phyloP scores from a whole-genome alignment of 106 monocot species.

The Allium cepa region DNA sequence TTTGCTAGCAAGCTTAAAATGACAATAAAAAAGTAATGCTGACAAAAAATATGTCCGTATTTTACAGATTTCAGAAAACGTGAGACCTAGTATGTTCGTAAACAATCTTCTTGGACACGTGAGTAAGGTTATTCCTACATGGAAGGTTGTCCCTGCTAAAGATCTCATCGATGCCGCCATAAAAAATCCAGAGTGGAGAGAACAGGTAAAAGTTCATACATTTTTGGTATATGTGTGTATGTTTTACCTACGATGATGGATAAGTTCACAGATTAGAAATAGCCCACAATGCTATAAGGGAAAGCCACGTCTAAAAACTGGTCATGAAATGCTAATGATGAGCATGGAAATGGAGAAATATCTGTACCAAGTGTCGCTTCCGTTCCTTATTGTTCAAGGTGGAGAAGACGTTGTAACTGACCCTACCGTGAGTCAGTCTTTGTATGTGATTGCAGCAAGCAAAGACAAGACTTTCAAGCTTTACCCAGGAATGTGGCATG shows the following conservation, averaged over 20 bases:
- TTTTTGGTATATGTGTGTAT: not conserved
- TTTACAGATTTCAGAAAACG: slow-evolving; percentile 45
- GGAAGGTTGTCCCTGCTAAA: slow-evolving; percentile 42
- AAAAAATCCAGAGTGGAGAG: slow-evolving; percentile 27
- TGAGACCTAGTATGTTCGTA: slow-evolving; percentile 48
- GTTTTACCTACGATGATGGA: not conserved
- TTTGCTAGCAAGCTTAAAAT: too few relatives aligned
- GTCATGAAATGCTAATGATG: slow-evolving; percentile 38
- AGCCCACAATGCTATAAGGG: slow-evolving; percentile 50
- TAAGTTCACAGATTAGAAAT: slow-evolving; percentile 17
- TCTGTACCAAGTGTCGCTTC: slow-evolving; percentile 45
- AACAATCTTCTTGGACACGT: slow-evolving; percentile 23
- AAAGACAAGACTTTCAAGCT: slow-evolving; percentile 60
- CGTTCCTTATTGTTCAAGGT: slow-evolving; percentile 66
- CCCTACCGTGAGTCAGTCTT: slow-evolving; percentile 35
- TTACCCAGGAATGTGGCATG: slow-evolving; percentile 82
- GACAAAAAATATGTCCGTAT: not conserved
- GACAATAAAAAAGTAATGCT: too few relatives aligned
- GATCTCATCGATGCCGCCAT: slow-evolving; percentile 45
- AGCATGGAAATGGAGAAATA: slow-evolving; percentile 60
- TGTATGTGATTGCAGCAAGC: slow-evolving; percentile 43
- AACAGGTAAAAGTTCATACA: slow-evolving; percentile 20
- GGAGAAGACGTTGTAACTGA: slow-evolving; percentile 63
- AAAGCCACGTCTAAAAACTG: slow-evolving; percentile 52
- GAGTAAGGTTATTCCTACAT: slow-evolving; percentile 40